Evolutionary conservation across 495 filamentous ascomycete genomes (phyloP).

Genomic region (Hypoxylon intermedium): DNA sequence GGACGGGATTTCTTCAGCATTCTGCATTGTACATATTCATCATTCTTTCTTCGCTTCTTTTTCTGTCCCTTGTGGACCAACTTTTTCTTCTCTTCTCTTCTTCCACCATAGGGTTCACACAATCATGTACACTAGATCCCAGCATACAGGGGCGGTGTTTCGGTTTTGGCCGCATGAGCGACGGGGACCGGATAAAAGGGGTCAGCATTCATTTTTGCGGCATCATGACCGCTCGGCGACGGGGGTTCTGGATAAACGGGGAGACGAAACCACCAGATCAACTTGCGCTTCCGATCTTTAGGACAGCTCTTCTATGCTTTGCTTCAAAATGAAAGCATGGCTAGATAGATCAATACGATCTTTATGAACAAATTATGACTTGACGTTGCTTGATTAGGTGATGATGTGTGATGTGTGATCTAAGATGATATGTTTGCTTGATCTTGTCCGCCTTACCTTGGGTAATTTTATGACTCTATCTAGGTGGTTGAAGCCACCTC

Average conservation of each 20-base stretch:
- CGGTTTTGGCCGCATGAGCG: background rate
- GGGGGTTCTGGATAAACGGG: background rate
- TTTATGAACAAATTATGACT: no score
- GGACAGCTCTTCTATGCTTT: no score
- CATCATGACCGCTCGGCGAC: background rate
- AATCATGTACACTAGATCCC: background rate
- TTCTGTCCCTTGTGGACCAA: background rate
- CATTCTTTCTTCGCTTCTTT: conserved; percentile 9
- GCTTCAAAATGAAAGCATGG: no score
- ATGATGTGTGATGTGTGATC: no score
- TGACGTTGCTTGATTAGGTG: no score
- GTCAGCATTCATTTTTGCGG: background rate
- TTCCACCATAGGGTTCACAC: background rate
- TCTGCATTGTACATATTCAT: conserved; percentile 26
- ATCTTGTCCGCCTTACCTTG: no score
- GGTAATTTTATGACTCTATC: no score
- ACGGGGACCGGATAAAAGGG: background rate
- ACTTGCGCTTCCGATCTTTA: no score
- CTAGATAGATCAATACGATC: no score
- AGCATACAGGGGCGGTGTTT: background rate
- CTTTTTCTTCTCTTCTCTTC: background rate
- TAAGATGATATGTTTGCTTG: no score
- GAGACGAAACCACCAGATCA: background rate
- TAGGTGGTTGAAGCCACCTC: no score
- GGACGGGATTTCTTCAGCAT: conserved; percentile 16